Percentiles rank a stretch among this genome's conserved stretches.
These are phyloP conservation scores for Pelargonium australe DNA, from an alignment of 441 rosid genomes.

Conservation along the genomic window DNA sequence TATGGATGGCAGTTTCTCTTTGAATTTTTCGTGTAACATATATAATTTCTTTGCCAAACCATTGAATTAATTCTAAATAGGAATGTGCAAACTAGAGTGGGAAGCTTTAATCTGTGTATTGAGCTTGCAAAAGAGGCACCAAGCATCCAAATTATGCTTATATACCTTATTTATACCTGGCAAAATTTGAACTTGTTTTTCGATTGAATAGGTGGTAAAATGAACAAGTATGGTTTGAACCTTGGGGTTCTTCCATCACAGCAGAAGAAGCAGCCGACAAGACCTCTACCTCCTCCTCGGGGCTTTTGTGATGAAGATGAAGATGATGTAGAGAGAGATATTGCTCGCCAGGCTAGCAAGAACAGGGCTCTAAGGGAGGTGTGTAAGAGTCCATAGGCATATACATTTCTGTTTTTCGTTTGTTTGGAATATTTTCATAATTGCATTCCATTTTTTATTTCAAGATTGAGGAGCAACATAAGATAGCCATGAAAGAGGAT, in stretches of 20 bases:
- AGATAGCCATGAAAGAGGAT: constrained; percentile 77
- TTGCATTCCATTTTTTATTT: neutral
- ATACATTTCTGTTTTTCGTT: neutral
- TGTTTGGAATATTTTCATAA: neutral
- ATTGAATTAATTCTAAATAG: neutral
- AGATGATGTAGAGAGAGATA: constrained; percentile 66
- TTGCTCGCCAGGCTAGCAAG: constrained; percentile 65
- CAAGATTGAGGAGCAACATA: constrained; percentile 76
- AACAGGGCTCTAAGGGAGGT: constrained; percentile 74
- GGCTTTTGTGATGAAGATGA: constrained; percentile 55
- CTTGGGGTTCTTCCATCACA: constrained; percentile 59
- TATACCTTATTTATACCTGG: neutral
- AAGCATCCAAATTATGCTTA: neutral
- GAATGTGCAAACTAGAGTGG: neutral
- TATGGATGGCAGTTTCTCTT: neutral
- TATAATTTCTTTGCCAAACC: neutral
- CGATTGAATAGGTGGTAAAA: constrained; percentile 8
- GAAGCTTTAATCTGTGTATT: neutral
- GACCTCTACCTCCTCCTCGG: constrained; percentile 37
- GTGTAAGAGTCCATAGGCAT: constrained; percentile 4
- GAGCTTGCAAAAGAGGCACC: neutral
- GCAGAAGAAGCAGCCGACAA: constrained; percentile 39
- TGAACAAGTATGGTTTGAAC: constrained; percentile 85
- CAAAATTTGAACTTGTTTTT: neutral
- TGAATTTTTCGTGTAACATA: too few relatives aligned